Evolutionary conservation across 768 basidiomycete genomes (phyloP).

Genomic region (Pulveroboletus ravenelii): DNA sequence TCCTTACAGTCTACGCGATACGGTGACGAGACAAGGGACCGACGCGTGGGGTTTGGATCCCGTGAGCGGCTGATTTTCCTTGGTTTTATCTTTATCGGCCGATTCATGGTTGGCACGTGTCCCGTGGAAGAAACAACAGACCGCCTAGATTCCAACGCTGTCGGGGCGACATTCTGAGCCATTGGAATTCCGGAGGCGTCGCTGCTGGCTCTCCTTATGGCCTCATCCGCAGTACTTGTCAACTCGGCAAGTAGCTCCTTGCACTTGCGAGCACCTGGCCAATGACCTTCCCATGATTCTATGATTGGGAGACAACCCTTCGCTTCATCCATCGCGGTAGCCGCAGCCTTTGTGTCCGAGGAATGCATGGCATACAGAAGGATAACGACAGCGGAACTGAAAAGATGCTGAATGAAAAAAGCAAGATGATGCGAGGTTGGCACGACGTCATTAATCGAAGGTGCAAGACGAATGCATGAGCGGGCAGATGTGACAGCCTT

Average conservation of each 20-base stretch:
- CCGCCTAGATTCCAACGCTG: constrained; percentile 48
- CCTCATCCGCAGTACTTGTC: constrained; percentile 63
- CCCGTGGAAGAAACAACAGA: constrained; percentile 45
- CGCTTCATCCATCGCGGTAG: constrained; percentile 78
- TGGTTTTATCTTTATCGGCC: constrained; percentile 46
- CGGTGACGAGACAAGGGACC: constrained; percentile 55
- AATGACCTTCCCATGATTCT: constrained; percentile 77
- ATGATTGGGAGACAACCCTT: constrained; percentile 65
- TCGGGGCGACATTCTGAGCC: constrained; percentile 25
- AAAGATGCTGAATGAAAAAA: constrained; percentile 85
- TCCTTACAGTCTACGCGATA: constrained; percentile 63
- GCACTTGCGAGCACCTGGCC: constrained; percentile 87
- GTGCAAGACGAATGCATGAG: constrained; percentile 79
- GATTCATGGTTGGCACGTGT: constrained; percentile 43
- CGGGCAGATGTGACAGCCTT: constrained; percentile 84
- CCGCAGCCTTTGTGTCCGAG: constrained; percentile 56
- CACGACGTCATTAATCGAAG: constrained; percentile 78
- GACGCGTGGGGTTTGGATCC: constrained; percentile 50
- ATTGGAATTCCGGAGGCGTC: constrained; percentile 23
- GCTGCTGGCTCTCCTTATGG: constrained; percentile 39
- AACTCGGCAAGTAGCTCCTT: constrained; percentile 73
- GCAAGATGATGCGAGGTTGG: constrained; percentile 84
- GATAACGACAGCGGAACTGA: constrained; percentile 84
- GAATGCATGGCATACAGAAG: constrained; percentile 84
- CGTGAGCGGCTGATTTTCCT: constrained; percentile 56